A percentile compares a stretch with the other conserved stretches of the same genome.
Conservation (phyloP, 495 filamentous ascomycete species). For the Penicillium samsonianum region DNA sequence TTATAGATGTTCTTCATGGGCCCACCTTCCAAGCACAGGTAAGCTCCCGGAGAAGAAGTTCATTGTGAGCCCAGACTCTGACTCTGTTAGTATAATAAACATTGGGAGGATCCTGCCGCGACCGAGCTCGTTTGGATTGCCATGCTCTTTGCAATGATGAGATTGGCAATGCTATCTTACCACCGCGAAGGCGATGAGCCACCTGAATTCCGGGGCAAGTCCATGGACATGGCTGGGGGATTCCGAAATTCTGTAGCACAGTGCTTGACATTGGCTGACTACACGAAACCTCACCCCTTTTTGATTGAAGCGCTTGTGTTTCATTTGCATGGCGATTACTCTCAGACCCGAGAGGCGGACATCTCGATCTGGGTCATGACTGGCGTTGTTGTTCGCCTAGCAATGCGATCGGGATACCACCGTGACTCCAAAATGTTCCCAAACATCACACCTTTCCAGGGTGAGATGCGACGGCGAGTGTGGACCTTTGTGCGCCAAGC, state of each 20-base stretch:
- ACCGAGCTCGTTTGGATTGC: conserved; percentile 87
- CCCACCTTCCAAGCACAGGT: conserved; percentile 77
- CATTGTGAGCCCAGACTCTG: not conserved
- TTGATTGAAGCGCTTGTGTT: conserved; percentile 90
- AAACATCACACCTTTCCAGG: conserved; percentile 81
- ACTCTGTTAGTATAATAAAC: conserved; percentile 66
- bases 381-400: conserved; percentile 78
- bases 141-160: conserved; percentile 83
- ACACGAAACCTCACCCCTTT: conserved; percentile 79
- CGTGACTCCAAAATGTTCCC: conserved; percentile 84
- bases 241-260: conserved; percentile 84
- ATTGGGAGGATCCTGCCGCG: conserved; percentile 83
- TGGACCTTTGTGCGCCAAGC: conserved; percentile 83
- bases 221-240: conserved; percentile 73
- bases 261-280: conserved; percentile 84
- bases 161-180: conserved; percentile 89
- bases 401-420: conserved; percentile 95
- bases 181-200: conserved; percentile 88
- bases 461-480: conserved; percentile 85
- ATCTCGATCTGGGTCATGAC: conserved; percentile 78
- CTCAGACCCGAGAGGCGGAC: conserved; percentile 76
- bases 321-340: conserved; percentile 79
- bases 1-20: conserved; percentile 75
- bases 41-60: conserved; percentile 11
- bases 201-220: conserved; percentile 70